A percentile compares a stretch with the other conserved stretches of the same genome.
These are phyloP conservation scores for Rubroshorea leprosula DNA, from an alignment of 345 rosid genomes.

Conservation along the genomic window DNA sequence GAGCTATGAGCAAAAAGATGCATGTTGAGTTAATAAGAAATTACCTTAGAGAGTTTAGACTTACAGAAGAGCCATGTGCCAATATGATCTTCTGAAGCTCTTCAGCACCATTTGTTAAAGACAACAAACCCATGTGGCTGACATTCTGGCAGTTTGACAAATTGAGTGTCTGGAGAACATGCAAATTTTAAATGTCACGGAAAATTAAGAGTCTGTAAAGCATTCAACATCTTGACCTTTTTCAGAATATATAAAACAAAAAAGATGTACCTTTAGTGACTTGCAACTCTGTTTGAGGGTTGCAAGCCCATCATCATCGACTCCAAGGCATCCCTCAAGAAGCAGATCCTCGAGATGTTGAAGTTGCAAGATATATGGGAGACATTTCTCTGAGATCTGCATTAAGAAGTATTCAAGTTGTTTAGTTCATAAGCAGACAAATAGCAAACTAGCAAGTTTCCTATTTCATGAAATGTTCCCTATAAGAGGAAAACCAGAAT, in stretches of 20 bases:
- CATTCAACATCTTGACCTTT: neutral
- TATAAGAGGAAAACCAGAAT: too few species aligned
- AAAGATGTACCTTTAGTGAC: conserved; percentile 32
- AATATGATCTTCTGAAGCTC: conserved; percentile 30
- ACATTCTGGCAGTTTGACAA: conserved; percentile 43
- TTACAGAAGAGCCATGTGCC: conserved; percentile 33
- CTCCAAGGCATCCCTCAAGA: conserved; percentile 46
- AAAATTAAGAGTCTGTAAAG: neutral
- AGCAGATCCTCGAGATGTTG: conserved; percentile 41
- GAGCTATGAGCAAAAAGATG: conserved; percentile 4
- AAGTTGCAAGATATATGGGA: conserved; percentile 34
- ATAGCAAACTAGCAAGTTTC: neutral
- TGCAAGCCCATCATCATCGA: conserved; percentile 40
- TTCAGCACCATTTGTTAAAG: conserved; percentile 29
- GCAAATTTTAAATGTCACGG: neutral
- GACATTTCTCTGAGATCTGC: conserved; percentile 44
- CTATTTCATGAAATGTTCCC: neutral
- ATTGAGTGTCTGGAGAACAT: conserved; percentile 29
- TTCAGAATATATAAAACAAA: neutral
- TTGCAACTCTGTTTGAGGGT: conserved; percentile 32
- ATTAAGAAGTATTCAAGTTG: neutral
- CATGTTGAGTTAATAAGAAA: neutral
- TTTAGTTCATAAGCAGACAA: too few species aligned
- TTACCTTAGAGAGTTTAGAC: conserved; percentile 17
- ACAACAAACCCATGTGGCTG: conserved; percentile 33